Evolutionary conservation across 2,329 filamentous ascomycete genomes (phyloP), one percentile per base, ranked within the genome.

Genomic region (Elsinoe necatrix): DNA sequence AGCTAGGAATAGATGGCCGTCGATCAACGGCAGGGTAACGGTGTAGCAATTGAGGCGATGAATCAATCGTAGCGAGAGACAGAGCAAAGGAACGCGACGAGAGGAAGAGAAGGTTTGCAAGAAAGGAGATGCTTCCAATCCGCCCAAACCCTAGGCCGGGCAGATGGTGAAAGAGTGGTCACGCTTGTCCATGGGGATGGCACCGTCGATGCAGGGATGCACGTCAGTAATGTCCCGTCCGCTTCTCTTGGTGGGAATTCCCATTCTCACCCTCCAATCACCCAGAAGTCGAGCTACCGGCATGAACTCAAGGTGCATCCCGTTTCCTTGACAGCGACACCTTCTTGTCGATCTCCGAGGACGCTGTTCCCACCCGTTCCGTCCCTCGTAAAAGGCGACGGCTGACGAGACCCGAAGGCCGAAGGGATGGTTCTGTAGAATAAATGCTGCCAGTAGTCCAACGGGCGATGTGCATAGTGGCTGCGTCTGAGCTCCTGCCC

Each of bases 361-460:
- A 39, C 20, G 27, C 4, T 50, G 25, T 20, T 18, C 9, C 23
- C 27, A 20, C 9, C 45, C 25, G 25, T 34, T 50, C 45, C 14
- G 29, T 6, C 7, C 7, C 27, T 16, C 25, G 18, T 18, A 50
- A 14, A 16, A 12, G 23, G 31, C 25, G 25, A 34, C 42, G 23
- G 42, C 42, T 23, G 42, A 23, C 23, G 11, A 18, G 45, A 43
- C 45, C 45, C 45, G 45, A 34, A 14, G 16, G 25, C 45, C 45
- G 45, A 34, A 14, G 16, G 25, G 16, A 14, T 52, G 48, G 48
- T 25, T 29, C 25, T 52, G 48, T 34, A 34, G 48, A 39, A 35
- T 39, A 52, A 34, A 29, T 52, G 48, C 34, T 37, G 34, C 48
- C 48, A 52, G 48, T 52, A 52, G 48, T 39, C 5, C 31, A 52